phyloP scores from a whole-genome alignment of 345 rosid species.

The Pugionium cornutum region DNA sequence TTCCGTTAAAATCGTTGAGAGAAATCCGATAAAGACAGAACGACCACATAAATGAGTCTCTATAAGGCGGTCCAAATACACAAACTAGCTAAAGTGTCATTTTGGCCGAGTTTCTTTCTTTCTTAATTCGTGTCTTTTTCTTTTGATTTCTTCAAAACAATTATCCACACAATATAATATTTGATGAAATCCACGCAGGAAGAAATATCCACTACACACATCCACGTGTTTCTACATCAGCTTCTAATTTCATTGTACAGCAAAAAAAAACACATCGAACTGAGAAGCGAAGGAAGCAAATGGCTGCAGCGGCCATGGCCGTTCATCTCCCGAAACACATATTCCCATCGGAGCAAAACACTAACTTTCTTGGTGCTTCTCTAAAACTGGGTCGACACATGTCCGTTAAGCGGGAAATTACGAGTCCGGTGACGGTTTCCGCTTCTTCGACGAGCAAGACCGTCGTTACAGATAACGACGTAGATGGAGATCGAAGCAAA shows the following conservation, averaged over 20 bases:
- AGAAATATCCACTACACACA: neutral
- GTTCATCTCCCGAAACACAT: conserved; percentile 57
- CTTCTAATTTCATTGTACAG: conserved; percentile 23
- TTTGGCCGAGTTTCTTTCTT: too few species aligned
- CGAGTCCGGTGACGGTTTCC: conserved; percentile 53
- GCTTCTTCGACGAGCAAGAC: conserved; percentile 44
- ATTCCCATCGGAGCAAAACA: conserved; percentile 42
- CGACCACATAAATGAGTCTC: too few species aligned
- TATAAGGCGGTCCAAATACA: too few species aligned
- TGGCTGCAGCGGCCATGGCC: conserved; percentile 58
- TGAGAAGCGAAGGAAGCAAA: conserved; percentile 24
- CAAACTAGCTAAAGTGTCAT: too few species aligned
- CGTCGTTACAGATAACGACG: conserved; percentile 31
- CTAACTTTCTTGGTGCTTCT: conserved; percentile 51
- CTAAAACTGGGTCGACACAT: conserved; percentile 49
- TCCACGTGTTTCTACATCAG: conserved; percentile 33
- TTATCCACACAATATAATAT: too few species aligned
- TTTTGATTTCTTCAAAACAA: conserved; percentile 19
- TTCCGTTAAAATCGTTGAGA: too few species aligned
- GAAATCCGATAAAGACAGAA: too few species aligned
- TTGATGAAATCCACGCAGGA: conserved; percentile 32
- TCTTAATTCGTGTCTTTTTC: too few species aligned
- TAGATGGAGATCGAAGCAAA: conserved; percentile 37
- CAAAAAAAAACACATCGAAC: neutral
- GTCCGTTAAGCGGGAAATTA: conserved; percentile 36